These are phyloP conservation scores for Pichia rugopelliculosa DNA, from an alignment of 805 yeast species.

Conservation along the genomic window DNA sequence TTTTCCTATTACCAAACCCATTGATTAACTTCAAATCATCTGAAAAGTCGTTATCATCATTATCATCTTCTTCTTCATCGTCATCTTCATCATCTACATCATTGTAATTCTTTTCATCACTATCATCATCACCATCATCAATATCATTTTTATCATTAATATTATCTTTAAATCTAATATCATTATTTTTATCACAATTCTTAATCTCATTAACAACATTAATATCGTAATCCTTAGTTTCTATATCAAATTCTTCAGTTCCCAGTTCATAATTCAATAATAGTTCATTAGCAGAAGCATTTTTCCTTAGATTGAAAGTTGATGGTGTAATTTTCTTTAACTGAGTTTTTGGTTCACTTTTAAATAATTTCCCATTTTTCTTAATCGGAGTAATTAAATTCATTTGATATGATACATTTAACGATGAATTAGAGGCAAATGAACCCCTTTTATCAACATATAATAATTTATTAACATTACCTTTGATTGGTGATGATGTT, in stretches of 20 bases:
- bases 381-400: slow-evolving; percentile 10
- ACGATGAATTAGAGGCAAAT: slow-evolving; percentile 16
- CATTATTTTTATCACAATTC: slow-evolving; percentile 2
- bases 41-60: neutral
- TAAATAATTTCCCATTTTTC: neutral
- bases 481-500: neutral
- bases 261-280: slow-evolving; percentile 25
- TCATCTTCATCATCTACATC: neutral
- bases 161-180: neutral
- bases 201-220: neutral
- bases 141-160: neutral
- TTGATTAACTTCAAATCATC: slow-evolving; percentile 7
- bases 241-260: neutral
- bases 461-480: neutral
- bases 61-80: neutral
- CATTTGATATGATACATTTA: slow-evolving; percentile 26
- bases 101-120: neutral
- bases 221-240: slow-evolving; percentile 2
- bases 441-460: neutral
- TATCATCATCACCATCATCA: slow-evolving; percentile 1
- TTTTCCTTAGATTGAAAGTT: slow-evolving; percentile 19
- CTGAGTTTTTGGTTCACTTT: slow-evolving; percentile 1
- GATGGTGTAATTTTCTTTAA: slow-evolving; percentile 8
- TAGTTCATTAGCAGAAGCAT: neutral
- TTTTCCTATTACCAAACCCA: slow-evolving; percentile 9